Evolutionary conservation across 495 filamentous ascomycete genomes (phyloP), one percentile per base, ranked within the genome.

Genomic region (Melanomma pulvis-pyrius): DNA sequence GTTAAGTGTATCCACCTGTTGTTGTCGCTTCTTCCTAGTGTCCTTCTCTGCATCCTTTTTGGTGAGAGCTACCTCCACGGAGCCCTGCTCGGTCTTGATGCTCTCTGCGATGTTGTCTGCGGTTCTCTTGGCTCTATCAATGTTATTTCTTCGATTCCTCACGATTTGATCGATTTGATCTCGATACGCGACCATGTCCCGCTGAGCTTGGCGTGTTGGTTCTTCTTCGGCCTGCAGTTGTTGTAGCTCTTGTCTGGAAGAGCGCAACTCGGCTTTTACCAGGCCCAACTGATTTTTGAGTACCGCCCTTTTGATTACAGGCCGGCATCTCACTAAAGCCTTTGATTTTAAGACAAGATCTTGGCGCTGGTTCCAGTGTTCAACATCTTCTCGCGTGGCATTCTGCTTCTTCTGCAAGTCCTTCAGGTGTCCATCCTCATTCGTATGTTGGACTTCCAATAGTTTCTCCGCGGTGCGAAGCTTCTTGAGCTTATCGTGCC

Each of bases 361-460:
- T 46, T 88, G 82, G 58, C 93, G 82, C 71, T 97, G 89, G 26
- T 86, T 82, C 69, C 96, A 82, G 67, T 91, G 85, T 65, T 94
- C 87, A 5, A 97, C 92, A 71, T 96, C 93, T 7, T 87, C 88
- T 69, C 90, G 84, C 39, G 92, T 84, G 65, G 84, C 83, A 61
- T 90, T 85, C 74, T 98, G 94, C 8, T 92, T 86, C 7, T 79
- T 78, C 71, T 94, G 85, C 49, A 91, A 78, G 46, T 84, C 87
- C 53, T 79, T 77, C 1, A 97, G 77, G 9, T 82, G 74, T 29
- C 89, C 88, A 53, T 82, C 78, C 65, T 90, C 84, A 15, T 74
- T 77, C 25, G 84, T 81, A 47, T 88, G 82, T 59, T 84, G 79
- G 5, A 76, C 66, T 70, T 90, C 84, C 8, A 88, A 61, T 44